Evolutionary conservation across 768 basidiomycete genomes (phyloP).

Genomic region (Artomyces pyxidatus): DNA sequence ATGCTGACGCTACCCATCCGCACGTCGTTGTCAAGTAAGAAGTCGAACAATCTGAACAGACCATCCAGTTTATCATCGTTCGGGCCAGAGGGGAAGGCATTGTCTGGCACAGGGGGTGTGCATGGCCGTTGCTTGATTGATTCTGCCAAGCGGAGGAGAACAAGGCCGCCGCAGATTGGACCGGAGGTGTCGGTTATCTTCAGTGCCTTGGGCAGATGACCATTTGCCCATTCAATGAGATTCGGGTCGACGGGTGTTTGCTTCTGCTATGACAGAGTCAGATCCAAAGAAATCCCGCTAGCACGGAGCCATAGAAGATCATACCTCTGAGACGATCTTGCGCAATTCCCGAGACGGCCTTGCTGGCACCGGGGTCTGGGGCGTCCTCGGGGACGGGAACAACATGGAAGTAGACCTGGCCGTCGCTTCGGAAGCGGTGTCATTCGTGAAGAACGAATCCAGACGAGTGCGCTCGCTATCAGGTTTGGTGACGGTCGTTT

Average conservation of each 20-base stretch:
- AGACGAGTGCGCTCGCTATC: slow-evolving; percentile 38
- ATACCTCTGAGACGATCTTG: slow-evolving; percentile 26
- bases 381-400: slow-evolving; percentile 13
- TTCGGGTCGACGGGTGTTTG: slow-evolving; percentile 30
- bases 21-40: slow-evolving; percentile 84
- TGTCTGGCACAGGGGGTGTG: slow-evolving; percentile 68
- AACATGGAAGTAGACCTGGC: slow-evolving; percentile 6
- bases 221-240: slow-evolving; percentile 88
- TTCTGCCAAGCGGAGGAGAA: slow-evolving; percentile 81
- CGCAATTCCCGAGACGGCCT: slow-evolving; percentile 63
- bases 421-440: slow-evolving; percentile 21
- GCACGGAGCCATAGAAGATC: slow-evolving; percentile 5
- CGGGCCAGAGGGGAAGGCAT: slow-evolving; percentile 61
- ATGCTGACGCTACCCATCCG: slow-evolving; percentile 90
- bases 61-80: slow-evolving; percentile 81
- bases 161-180: slow-evolving; percentile 58
- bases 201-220: slow-evolving; percentile 57
- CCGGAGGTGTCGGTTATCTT: slow-evolving; percentile 41
- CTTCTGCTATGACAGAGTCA: slow-evolving; percentile 11
- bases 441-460: slow-evolving; percentile 49
- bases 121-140: slow-evolving; percentile 59
- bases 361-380: slow-evolving; percentile 30
- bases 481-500: slow-evolving; percentile 22
- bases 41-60: slow-evolving; percentile 85
- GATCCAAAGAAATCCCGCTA: slow-evolving; percentile 6